Base-by-base conservation (phyloP, 2,329 filamentous ascomycete species). In the Aspergillus alliaceus region DNA sequence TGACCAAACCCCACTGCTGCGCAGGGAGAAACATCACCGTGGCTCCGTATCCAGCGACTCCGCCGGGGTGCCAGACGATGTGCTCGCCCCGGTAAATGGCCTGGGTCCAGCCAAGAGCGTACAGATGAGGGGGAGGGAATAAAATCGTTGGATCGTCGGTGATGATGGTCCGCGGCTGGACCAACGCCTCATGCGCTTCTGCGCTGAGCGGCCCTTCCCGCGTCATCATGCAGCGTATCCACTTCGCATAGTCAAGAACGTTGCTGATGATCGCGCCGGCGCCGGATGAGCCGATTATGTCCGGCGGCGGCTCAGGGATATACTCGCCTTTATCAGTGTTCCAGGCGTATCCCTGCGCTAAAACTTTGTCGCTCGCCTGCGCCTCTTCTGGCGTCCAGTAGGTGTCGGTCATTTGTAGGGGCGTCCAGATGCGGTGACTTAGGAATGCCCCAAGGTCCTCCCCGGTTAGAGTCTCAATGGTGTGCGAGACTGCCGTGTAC, bases 331-430 rank as follows among this genome's bases (percentile, higher is more conserved):
- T 61, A 56, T 66, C 57, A 1, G 73, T 59, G 6, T 77, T 60
- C 67, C 75, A 82, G 24, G 64, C 66, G 52, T 83, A 81, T 2
- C 77, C 78, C 6, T 70, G 67, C 0, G 81, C 78, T 5, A 84
- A 65, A 22, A 64, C 60, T 40, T 70, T 56, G 22, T 62, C 56
- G 14, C 59, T 59, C 6, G 44, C 57, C 52, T 20, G 55, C 63
- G 68, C 66, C 69, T 61, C 57, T 68, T 60, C 79, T 80, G 50
- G 76, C 74, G 67, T 14, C 62, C 55, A 35, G 14, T 60, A 11
- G 53, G 58, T 39, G 53, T 58, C 11, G 27, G 11, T 7, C 81
- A 84, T 83, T 2, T 71, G 74, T 27, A 84, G 69, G 0, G 80
- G 80, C 2, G 59, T 59, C 75, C 80, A 83, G 44, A 84, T 69